Conservation (phyloP, 2,329 filamentous ascomycete species). For the Trichophyton verrucosum region DNA sequence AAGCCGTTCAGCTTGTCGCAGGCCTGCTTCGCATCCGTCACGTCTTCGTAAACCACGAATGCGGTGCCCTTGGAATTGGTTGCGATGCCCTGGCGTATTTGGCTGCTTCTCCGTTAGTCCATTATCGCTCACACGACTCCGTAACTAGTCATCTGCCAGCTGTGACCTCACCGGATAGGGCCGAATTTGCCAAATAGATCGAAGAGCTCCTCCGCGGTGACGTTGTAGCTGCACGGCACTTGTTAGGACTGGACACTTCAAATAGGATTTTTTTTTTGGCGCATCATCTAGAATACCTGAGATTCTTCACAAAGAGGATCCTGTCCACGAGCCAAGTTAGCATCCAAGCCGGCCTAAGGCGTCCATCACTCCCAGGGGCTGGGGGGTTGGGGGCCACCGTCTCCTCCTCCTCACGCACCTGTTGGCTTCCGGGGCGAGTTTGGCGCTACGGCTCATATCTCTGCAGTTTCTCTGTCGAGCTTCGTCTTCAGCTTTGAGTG, state of each 20-base stretch:
- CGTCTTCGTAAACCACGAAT: constrained; percentile 99
- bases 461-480: constrained; percentile 18
- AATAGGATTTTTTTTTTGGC: no score
- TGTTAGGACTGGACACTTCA: background rate
- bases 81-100: constrained; percentile 96
- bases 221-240: constrained; percentile 66
- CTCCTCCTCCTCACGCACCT: constrained; percentile 48
- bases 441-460: constrained; percentile 93
- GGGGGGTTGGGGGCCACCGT: background rate
- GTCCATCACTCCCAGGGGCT: no score
- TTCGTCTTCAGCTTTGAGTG: background rate
- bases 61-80: constrained; percentile 96
- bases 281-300: constrained; percentile 50
- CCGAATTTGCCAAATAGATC: constrained; percentile 98
- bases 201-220: constrained; percentile 93
- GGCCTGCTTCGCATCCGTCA: constrained; percentile 95
- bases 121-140: no score
- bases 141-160: no score
- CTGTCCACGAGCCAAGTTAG: constrained; percentile 35
- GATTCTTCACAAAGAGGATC: constrained; percentile 99
- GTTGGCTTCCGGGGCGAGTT: constrained; percentile 99
- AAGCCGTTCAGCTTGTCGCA: constrained; percentile 99
- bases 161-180: constrained; percentile 62
- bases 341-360: background rate
- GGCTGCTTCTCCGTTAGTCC: constrained; percentile 42